A percentile compares a stretch with the other conserved stretches of the same genome.
These are phyloP conservation scores for Cryptococcus sp. DNA, from an alignment of 1,284 basidiomycete species.

Conservation along the genomic window DNA sequence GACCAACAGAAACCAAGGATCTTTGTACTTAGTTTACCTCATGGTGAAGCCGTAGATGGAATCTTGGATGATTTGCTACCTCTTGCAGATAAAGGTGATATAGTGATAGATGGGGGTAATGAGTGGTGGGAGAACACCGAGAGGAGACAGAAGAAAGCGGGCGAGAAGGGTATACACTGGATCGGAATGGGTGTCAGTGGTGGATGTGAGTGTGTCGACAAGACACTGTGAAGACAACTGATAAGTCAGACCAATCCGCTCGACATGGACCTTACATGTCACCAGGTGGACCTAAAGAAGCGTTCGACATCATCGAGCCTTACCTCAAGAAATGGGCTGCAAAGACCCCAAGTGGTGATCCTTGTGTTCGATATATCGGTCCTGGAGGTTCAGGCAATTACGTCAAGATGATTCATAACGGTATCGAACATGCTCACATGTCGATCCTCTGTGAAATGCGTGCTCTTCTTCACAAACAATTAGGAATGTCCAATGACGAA, in stretches of 20 bases:
- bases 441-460: conserved; percentile 66
- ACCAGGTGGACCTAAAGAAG: conserved; percentile 30
- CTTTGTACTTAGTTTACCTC: conserved; percentile 36
- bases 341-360: conserved; percentile 23
- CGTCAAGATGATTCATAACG: conserved; percentile 39
- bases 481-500: conserved; percentile 63
- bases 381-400: conserved; percentile 38
- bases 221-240: not conserved
- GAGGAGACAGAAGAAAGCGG: conserved; percentile 19
- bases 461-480: conserved; percentile 72
- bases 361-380: conserved; percentile 32
- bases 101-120: conserved; percentile 35
- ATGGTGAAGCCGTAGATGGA: conserved; percentile 34
- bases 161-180: conserved; percentile 25
- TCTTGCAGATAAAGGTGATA: conserved; percentile 29
- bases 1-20: conserved; percentile 22
- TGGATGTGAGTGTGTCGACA: conserved; percentile 23
- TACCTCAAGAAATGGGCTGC: conserved; percentile 35
- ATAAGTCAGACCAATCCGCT: conserved; percentile 30
- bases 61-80: conserved; percentile 30
- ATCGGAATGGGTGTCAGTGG: conserved; percentile 38
- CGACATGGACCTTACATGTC: conserved; percentile 34
- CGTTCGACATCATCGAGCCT: conserved; percentile 28
- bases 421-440: conserved; percentile 39
- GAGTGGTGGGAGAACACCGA: conserved; percentile 34